Base-by-base conservation (phyloP, 2,329 filamentous ascomycete species). In the Clonostachys rhizophaga region DNA sequence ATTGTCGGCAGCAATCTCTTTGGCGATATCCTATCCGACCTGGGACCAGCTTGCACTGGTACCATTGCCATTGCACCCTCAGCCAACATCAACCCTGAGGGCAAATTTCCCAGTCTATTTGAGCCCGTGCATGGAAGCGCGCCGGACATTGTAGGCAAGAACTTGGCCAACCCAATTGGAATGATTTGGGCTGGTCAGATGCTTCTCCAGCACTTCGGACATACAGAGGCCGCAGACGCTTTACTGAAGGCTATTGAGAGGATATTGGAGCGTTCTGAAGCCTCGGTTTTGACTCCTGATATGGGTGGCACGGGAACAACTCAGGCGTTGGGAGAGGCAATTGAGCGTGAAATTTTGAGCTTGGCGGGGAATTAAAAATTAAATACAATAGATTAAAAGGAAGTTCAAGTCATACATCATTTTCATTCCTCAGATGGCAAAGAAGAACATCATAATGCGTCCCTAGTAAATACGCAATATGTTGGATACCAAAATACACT, bases 11-110 rank as follows among this genome's bases (percentile, higher is more conserved):
- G 78, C 12, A 86, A 86, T 51, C 63, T 85, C 5, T 72, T 74
- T 47, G 83, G 81, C 3, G 84, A 88, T 53, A 87, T 88, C 45
- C 72, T 89, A 0, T 87, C 84, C 1, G 85, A 89, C 58, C 70
- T 89, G 4, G 86, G 84, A 1, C 84, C 86, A 3, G 83, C 84
- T 0, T 70, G 87, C 11, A 83, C 85, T 1, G 86, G 86, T 0
- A 84, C 79, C 0, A 89, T 89, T 53, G 85, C 86, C 2, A 87
- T 89, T 47, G 86, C 85, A 0, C 85, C 86, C 0, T 87, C 84
- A 0, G 79, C 74, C 33, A 88, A 87, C 54, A 71, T 89, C 9
- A 84, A 89, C 53, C 84, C 84, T 0, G 63, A 63, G 0, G 55
- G 75, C 59, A 35, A 72, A 52, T 61, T 78, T 56, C 55, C 80